These are phyloP conservation scores for Leccinum truebloodii DNA, from an alignment of 768 basidiomycete species.

Conservation along the genomic window DNA sequence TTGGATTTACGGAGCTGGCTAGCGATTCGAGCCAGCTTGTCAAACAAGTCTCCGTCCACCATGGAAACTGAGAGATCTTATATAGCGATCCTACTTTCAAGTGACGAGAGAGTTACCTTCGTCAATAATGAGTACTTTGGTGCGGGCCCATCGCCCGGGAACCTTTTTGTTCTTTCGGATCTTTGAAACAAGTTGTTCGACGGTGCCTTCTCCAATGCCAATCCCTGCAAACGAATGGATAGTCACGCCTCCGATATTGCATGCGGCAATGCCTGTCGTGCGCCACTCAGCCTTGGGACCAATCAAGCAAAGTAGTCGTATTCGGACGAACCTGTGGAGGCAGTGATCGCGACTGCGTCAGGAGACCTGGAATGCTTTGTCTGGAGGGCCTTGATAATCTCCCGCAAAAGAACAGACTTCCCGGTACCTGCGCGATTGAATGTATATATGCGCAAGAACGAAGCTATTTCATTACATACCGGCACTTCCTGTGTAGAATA, in stretches of 20 bases:
- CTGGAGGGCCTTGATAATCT: constrained; percentile 79
- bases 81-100: background rate
- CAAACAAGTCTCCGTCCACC: constrained; percentile 92
- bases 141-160: constrained; percentile 73
- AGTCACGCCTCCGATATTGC: constrained; percentile 95
- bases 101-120: constrained; percentile 52
- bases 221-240: constrained; percentile 96
- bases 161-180: constrained; percentile 87
- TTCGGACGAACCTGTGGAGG: constrained; percentile 72
- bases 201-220: constrained; percentile 73
- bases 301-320: background rate
- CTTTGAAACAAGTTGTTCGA: constrained; percentile 61
- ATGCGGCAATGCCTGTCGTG: constrained; percentile 82
- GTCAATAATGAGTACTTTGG: constrained; percentile 81
- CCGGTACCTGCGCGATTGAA: constrained; percentile 72
- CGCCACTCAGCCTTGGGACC: constrained; percentile 1
- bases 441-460: constrained; percentile 19
- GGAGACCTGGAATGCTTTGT: constrained; percentile 44
- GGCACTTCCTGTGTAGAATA: constrained; percentile 98
- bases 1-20: constrained; percentile 57
- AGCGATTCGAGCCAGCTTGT: constrained; percentile 82
- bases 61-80: constrained; percentile 74
- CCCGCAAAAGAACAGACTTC: constrained; percentile 91
- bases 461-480: constrained; percentile 51
- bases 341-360: constrained; percentile 90